A percentile compares a stretch with the other conserved stretches of the same genome.
These are phyloP conservation scores for Stachybotrys chlorohalonatus DNA, from an alignment of 2,329 filamentous ascomycete species.

Conservation along the genomic window DNA sequence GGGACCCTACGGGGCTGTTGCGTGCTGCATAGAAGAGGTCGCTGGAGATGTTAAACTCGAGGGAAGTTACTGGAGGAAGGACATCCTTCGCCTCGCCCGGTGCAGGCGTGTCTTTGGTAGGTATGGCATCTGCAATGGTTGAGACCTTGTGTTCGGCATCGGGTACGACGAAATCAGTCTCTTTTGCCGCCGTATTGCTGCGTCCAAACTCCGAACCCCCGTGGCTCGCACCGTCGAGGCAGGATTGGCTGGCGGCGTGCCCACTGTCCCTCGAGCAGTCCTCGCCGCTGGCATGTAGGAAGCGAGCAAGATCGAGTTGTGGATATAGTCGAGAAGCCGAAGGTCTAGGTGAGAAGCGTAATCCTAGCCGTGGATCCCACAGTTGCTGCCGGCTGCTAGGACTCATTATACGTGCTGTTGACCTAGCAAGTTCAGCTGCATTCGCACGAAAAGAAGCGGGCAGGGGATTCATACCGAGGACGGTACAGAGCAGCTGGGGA, in stretches of 20 bases:
- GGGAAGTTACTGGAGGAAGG: conserved; percentile 14
- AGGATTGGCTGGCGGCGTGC: background rate
- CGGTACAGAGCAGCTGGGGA: background rate
- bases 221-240: background rate
- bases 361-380: conserved; percentile 19
- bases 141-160: too few species aligned
- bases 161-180: too few species aligned
- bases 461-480: too few species aligned
- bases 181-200: too few species aligned
- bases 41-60: conserved; percentile 19
- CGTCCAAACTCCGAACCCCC: background rate
- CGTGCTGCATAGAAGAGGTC: conserved; percentile 32
- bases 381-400: conserved; percentile 3
- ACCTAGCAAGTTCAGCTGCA: background rate
- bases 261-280: background rate
- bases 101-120: too few species aligned
- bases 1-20: conserved; percentile 30
- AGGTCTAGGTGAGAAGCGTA: conserved; percentile 18
- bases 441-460: too few species aligned
- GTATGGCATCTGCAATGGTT: too few species aligned
- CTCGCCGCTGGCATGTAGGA: conserved; percentile 10
- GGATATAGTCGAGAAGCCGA: conserved; percentile 13
- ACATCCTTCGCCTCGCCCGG: background rate
- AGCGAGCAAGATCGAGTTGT: conserved; percentile 14
- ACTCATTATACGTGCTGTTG: background rate